Evolutionary conservation across 116 monocot species (phyloP), one percentile per base, ranked within the genome.

Genomic region (Phalaenopsis hybrid): DNA sequence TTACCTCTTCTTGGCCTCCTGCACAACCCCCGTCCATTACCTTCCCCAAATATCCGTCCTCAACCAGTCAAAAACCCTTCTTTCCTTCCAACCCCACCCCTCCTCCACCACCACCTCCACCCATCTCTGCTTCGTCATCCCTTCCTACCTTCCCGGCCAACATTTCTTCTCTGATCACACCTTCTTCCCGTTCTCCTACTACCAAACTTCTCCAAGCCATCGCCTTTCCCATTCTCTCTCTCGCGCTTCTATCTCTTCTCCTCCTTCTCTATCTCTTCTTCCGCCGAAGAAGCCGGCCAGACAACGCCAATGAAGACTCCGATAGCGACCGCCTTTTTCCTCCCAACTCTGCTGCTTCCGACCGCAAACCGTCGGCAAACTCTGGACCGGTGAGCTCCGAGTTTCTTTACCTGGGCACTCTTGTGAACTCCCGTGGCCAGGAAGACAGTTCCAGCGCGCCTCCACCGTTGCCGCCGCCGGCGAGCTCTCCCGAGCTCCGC

Each of bases 401-500:
- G 78, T 90, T 88, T 83, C 84, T 88, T 17, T 90, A 90, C 81
- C 50, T 90, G 5, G 90, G 90, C 17, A 90, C 90, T n/a, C 78
- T 88, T 2, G 88, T 86, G 6, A 84, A 67, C 82, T 81, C 89
- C 44, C 78, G 82, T 50, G 76, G 82, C 12, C 78, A 69, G 12
- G 81, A 76, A 48, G 80, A 78, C n/a, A 20, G 13, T 44, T 21
- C 73, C 25, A 31, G 69, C 4, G 18, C 70, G 43, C 63, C 72
- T 10, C 67, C 58, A 6, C 44, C 23, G 21, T 17, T 52, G 18
- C 79, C 68, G 80, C 55, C 78, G 43, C 70, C 78, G 55, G 74
- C 73, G 5, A 88, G 83, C 12, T 93, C 95, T 4, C 93, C 95
- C 74, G 95, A 93, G 88, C 95, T 95, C 87, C 91, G 84, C 1